Evolutionary conservation across 2,329 filamentous ascomycete species (phyloP).

Genomic region (Fusarium chaquense): DNA sequence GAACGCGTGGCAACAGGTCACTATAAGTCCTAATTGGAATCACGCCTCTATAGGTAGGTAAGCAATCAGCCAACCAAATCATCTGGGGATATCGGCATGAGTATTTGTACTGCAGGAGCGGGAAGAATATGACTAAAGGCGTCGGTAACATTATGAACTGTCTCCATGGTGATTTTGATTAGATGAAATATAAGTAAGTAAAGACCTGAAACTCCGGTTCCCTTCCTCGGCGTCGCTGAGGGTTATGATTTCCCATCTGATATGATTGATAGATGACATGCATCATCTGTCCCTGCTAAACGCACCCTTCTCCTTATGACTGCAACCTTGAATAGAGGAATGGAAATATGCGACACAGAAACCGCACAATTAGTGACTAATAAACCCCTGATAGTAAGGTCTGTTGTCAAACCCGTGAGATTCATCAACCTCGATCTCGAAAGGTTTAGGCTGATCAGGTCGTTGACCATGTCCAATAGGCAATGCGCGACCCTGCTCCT

Average conservation of each 20-base stretch:
- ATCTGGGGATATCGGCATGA: neutral
- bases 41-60: neutral
- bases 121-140: neutral
- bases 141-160: neutral
- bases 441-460: constrained; percentile 37
- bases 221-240: constrained; percentile 30
- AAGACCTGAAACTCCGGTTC: constrained; percentile 45
- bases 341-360: constrained; percentile 16
- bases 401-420: constrained; percentile 32
- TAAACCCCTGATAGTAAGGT: constrained; percentile 20
- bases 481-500: constrained; percentile 54
- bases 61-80: neutral
- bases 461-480: constrained; percentile 33
- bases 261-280: constrained; percentile 41
- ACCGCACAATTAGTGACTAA: constrained; percentile 14
- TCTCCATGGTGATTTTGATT: constrained; percentile 19
- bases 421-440: constrained; percentile 47
- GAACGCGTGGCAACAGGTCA: constrained; percentile 42
- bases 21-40: neutral
- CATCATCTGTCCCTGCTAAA: constrained; percentile 30
- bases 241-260: constrained; percentile 29
- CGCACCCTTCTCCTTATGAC: constrained; percentile 41
- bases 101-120: neutral
- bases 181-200: constrained; percentile 31
- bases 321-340: constrained; percentile 21